A percentile compares a stretch with the other conserved stretches of the same genome.
Evolutionary conservation across 2,329 filamentous ascomycete genomes (phyloP).

Genomic region (Stylonectria norvegica): DNA sequence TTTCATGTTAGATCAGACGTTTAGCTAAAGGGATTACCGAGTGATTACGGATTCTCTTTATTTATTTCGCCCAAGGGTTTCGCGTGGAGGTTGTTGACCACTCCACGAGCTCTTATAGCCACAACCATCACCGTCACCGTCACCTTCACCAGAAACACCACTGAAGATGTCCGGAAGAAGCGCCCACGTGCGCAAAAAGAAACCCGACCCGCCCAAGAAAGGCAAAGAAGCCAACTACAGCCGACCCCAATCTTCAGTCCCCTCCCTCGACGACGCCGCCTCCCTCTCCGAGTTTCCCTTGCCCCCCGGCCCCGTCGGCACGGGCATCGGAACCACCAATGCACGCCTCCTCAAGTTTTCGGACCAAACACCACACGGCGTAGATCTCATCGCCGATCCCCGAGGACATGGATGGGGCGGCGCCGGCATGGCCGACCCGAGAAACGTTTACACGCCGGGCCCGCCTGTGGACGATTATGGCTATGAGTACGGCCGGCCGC

Average conservation of each 20-base stretch:
- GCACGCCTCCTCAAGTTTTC: slow-evolving; percentile 46
- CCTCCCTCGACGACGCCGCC: slow-evolving; percentile 36
- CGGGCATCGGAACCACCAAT: slow-evolving; percentile 42
- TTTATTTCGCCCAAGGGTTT: too few species aligned
- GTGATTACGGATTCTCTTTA: too few species aligned
- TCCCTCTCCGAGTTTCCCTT: slow-evolving; percentile 38
- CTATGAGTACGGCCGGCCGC: slow-evolving; percentile 42
- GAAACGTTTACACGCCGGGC: slow-evolving; percentile 25
- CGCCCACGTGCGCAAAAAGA: slow-evolving; percentile 57
- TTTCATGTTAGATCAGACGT: too few species aligned
- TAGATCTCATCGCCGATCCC: too few species aligned
- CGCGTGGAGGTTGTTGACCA: too few species aligned
- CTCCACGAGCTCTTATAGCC: too few species aligned
- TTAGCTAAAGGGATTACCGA: too few species aligned
- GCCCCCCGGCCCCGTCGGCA: slow-evolving; percentile 28
- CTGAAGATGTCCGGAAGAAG: slow-evolving; percentile 54
- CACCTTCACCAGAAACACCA: background rate
- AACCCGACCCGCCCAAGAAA: slow-evolving; percentile 43
- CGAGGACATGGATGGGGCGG: slow-evolving; percentile 6
- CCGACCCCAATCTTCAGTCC: slow-evolving; percentile 37
- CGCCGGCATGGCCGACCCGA: slow-evolving; percentile 12
- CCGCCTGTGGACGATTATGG: slow-evolving; percentile 35
- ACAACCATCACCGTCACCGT: slow-evolving; percentile 1
- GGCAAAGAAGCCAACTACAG: slow-evolving; percentile 20
- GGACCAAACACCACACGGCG: slow-evolving; percentile 22